Evolutionary conservation across 108 stramenopile species (phyloP).

Genomic region (Nitzschia sp.): DNA sequence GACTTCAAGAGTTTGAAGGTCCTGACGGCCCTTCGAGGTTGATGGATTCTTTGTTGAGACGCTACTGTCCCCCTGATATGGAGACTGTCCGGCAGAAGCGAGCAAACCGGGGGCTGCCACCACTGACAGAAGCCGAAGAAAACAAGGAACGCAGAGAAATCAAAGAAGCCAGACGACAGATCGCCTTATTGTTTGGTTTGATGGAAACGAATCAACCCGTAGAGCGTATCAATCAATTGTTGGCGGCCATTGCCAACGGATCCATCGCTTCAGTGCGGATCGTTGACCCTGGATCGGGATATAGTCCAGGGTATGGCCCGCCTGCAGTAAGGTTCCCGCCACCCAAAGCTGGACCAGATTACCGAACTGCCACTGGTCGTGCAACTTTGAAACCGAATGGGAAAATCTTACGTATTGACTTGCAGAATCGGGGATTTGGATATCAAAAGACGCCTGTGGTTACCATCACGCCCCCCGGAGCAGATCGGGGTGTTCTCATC

Average conservation of each 20-base stretch:
- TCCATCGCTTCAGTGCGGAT: conserved; percentile 55
- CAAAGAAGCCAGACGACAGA: conserved; percentile 81
- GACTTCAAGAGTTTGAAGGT: conserved; percentile 70
- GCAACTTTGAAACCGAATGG: conserved; percentile 65
- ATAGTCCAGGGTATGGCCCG: conserved; percentile 65
- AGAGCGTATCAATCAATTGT: conserved; percentile 61
- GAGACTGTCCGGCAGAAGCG: conserved; percentile 25
- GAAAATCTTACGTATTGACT: conserved; percentile 64
- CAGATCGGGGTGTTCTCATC: conserved; percentile 13
- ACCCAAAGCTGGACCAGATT: conserved; percentile 51
- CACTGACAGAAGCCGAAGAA: conserved; percentile 24
- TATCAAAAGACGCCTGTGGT: conserved; percentile 65
- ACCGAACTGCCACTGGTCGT: conserved; percentile 58
- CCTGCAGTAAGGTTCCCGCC: conserved; percentile 64
- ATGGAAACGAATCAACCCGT: conserved; percentile 74
- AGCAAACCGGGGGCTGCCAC: conserved; percentile 23
- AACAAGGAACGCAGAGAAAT: conserved; percentile 45
- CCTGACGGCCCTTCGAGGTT: conserved; percentile 54
- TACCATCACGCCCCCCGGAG: conserved; percentile 50
- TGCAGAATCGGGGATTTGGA: conserved; percentile 65
- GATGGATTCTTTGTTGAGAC: conserved; percentile 44
- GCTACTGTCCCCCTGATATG: conserved; percentile 47
- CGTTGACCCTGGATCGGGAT: conserved; percentile 64
- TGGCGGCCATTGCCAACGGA: conserved; percentile 81
- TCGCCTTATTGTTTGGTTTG: conserved; percentile 78